Evolutionary conservation across 768 basidiomycete genomes (phyloP), one percentile per base, ranked within the genome.

Genomic region (Leucocoprinus birnbaumii): DNA sequence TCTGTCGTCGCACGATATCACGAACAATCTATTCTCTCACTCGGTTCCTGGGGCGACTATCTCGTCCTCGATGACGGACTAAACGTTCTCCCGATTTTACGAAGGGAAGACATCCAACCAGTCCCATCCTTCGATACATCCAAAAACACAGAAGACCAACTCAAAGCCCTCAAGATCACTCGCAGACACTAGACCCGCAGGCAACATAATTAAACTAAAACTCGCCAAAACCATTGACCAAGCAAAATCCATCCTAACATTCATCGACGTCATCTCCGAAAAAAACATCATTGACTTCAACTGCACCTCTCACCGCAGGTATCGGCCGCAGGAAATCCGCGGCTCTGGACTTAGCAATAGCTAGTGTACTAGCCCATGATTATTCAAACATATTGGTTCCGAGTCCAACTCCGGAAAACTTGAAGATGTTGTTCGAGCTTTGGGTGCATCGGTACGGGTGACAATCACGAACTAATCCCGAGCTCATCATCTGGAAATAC

Each of bases 381-480:
- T 98, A 98, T 67, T 89, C 91, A 48, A 99, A 99, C 69, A 92
- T 98, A 55, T 99, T 98, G 66, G 93, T 99, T 49, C 98, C 97
- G 9, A 94, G 91, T 68, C 97, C 97, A 0, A 93, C 88, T 64
- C 97, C 97, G 1, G 96, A 98, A 71, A 99, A 99, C 70, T 74
- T 99, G 73, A 95, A 90, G 74, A 98, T 95, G 0, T 68, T 98
- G n/a, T 99, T 98, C 64, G 94, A 98, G 56, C 98, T 99, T 68
- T n/a, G n/a, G n/a, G n/a, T n/a, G n/a, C n/a, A n/a, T n/a, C n/a
- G n/a, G n/a, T n/a, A n/a, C n/a, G n/a, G n/a, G n/a, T n/a, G n/a
- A n/a, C n/a, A n/a, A n/a, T n/a, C n/a, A n/a, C n/a, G n/a, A n/a
- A n/a, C n/a, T n/a, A n/a, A n/a, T n/a, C n/a, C n/a, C n/a, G n/a